phyloP scores from a whole-genome alignment of 2,329 filamentous ascomycete species.

The Cordyceps cicadae region DNA sequence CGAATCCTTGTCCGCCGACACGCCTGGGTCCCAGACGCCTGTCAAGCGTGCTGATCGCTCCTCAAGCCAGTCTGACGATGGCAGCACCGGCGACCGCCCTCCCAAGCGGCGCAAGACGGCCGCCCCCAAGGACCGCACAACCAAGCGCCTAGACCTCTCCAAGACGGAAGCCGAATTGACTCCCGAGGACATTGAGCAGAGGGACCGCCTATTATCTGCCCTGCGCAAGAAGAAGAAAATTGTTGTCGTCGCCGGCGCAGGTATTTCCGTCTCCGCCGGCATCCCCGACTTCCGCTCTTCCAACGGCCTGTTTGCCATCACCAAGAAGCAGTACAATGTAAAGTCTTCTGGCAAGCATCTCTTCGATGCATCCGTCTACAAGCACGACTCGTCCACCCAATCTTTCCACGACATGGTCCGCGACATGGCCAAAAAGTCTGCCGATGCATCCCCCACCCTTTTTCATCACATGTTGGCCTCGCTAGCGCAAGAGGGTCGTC shows the following conservation, averaged over 20 bases:
- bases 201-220: conserved; percentile 64
- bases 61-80: conserved; percentile 35
- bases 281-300: conserved; percentile 96
- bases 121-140: conserved; percentile 55
- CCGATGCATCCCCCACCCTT: conserved; percentile 67
- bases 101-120: conserved; percentile 67
- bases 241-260: conserved; percentile 90
- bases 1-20: conserved; percentile 30
- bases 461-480: conserved; percentile 94
- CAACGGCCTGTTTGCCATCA: conserved; percentile 76
- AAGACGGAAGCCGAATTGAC: conserved; percentile 41
- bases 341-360: conserved; percentile 87
- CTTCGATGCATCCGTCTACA: conserved; percentile 96
- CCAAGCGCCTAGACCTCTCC: conserved; percentile 68
- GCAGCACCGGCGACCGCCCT: conserved; percentile 33
- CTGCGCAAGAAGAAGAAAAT: conserved; percentile 91
- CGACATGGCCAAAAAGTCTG: conserved; percentile 71
- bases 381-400: conserved; percentile 77
- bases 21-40: conserved; percentile 44
- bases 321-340: conserved; percentile 80
- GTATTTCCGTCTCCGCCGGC: conserved; percentile 92
- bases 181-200: conserved; percentile 40
- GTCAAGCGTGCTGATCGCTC: conserved; percentile 33
- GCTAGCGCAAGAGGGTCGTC: conserved; percentile 74
- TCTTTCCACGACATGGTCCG: conserved; percentile 96